A percentile compares a stretch with the other conserved stretches of the same genome.
phyloP scores from a whole-genome alignment of 2,329 filamentous ascomycete genomes.

The Monilinia fructicola region DNA sequence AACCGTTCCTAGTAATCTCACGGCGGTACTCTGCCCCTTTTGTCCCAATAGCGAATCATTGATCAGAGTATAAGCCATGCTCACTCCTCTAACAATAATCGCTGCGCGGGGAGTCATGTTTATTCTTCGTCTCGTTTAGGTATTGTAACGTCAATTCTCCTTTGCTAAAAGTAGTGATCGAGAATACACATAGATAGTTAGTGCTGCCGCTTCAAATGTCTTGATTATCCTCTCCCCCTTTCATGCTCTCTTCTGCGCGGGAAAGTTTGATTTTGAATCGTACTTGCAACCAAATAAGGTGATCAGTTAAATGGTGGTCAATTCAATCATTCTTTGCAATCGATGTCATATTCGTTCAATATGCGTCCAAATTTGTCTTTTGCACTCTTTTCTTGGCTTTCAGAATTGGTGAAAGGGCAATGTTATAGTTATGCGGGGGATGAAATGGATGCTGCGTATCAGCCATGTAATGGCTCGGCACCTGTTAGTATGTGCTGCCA shows the following conservation, averaged over 20 bases:
- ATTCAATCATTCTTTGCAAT: background rate
- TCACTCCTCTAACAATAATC: background rate
- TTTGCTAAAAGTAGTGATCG: background rate
- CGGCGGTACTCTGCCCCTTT: background rate
- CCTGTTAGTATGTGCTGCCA: slow-evolving; percentile 23
- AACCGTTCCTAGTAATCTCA: background rate
- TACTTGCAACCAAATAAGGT: background rate
- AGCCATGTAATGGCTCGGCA: slow-evolving; percentile 20
- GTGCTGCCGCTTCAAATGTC: too few relatives aligned
- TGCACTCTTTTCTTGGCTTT: background rate
- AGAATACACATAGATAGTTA: background rate
- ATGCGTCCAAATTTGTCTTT: background rate
- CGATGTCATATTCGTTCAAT: background rate
- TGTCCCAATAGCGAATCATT: background rate
- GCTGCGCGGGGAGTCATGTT: background rate
- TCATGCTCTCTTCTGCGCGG: background rate
- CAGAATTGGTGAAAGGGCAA: background rate
- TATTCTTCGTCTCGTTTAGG: background rate
- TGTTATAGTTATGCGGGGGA: slow-evolving; percentile 18
- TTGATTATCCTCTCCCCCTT: background rate
- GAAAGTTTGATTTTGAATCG: background rate
- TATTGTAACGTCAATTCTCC: background rate
- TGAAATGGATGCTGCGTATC: slow-evolving; percentile 5
- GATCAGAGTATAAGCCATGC: background rate
- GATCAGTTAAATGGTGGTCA: background rate